Base-by-base conservation (phyloP, 139 green algal species). In the Chlorella sp. region DNA sequence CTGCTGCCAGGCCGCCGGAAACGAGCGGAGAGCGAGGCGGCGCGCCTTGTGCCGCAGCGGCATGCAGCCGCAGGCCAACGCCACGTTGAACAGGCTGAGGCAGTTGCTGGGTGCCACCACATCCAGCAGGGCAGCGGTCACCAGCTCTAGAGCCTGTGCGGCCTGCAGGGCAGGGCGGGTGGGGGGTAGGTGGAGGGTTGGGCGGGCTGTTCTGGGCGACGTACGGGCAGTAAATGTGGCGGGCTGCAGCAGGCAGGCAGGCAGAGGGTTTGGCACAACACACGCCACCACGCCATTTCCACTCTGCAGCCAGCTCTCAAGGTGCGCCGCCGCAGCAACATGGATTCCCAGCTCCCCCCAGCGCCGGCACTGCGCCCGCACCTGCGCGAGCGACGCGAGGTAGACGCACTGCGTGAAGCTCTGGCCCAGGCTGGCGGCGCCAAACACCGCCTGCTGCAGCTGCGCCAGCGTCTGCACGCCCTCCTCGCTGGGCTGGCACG, bases 401-500 rank as follows among this genome's bases (percentile, higher is more conserved):
- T 76, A 67, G 19, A 76, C 60, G 26, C 54, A 72, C 8, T 76
- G 38, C 28, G 76, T 54, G 26, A 86, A 67, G 73, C 46, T 54
- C 30, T 62, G 43, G 11, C 76, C 26, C 41, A 56, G 26, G 73
- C 73, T 67, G 32, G 7, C 60, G 3, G 43, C 20, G 16, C 85
- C 85, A 32, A 81, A 88, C 43, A 88, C 77, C 26, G 73, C 73
- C 2, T 17, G 26, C 73, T 88, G 80, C 44, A 88, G 51, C 36
- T 16, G 41, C 30, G 17, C 22, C 43, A 88, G 44, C 28, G 56
- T 79, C 36, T 85, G 46, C 2, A 69, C 1, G 20, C 85, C 85
- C 58, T 60, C 65, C 14, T 75, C 77, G 34, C 48, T 85, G 36
- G 77, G 76, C 9, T 36, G 34, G 36, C 51, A 72, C 32, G 74